Conservation (phyloP, 1,139 yeast genomes). For the Yamadazyma triangularis region DNA sequence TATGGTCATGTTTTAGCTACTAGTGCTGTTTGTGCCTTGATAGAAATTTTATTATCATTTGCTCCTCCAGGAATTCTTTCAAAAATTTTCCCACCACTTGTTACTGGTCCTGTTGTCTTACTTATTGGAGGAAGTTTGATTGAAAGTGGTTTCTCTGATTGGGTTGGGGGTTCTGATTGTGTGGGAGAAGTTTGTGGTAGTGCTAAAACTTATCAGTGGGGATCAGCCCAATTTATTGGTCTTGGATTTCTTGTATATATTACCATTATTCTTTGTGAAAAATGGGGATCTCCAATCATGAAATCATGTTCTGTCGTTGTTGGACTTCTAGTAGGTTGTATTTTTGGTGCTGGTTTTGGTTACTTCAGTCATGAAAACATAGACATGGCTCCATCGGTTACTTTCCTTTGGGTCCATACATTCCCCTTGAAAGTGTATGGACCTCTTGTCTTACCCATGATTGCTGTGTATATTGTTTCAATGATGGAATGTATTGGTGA, state of each 20-base stretch:
- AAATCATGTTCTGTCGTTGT: conserved; percentile 86
- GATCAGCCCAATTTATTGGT: conserved; percentile 81
- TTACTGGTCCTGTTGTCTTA: conserved; percentile 88
- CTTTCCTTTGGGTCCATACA: conserved; percentile 85
- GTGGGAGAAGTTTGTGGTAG: conserved; percentile 32
- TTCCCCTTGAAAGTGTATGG: conserved; percentile 73
- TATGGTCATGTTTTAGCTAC: conserved; percentile 85
- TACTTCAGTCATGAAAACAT: conserved; percentile 60
- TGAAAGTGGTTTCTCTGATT: conserved; percentile 69
- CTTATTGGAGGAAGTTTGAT: conserved; percentile 72
- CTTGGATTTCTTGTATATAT: conserved; percentile 78
- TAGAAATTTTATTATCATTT: conserved; percentile 70
- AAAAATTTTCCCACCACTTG: conserved; percentile 78
- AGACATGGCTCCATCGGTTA: conserved; percentile 72
- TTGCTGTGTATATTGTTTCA: conserved; percentile 73
- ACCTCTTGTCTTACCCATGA: conserved; percentile 79
- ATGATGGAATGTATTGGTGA: conserved; percentile 95
- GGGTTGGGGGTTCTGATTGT: conserved; percentile 89
- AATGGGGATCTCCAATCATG: conserved; percentile 93
- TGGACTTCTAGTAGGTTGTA: conserved; percentile 82
- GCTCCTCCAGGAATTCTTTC: conserved; percentile 68
- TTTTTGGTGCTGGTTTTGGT: conserved; percentile 87
- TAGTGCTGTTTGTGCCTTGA: conserved; percentile 67
- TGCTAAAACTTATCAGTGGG: conserved; percentile 48
- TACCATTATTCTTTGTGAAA: conserved; percentile 69